phyloP scores from a whole-genome alignment of 306 rosid species.

The Adenanthera pavonina region DNA sequence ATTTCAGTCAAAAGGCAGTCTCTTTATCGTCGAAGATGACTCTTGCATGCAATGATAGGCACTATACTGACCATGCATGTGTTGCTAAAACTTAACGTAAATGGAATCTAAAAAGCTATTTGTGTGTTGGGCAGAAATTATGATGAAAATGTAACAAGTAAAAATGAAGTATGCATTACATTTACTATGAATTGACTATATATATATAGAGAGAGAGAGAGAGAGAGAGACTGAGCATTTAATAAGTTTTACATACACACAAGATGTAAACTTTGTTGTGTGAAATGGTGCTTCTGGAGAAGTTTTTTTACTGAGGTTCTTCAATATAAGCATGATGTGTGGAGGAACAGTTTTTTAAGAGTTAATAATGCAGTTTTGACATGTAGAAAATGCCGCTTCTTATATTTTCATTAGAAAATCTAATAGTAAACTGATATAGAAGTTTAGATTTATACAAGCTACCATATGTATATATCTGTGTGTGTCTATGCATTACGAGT shows the following conservation, averaged over 20 bases:
- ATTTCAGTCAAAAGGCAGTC: slow-evolving; percentile 9
- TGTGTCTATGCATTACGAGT: too few species aligned
- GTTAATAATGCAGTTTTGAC: neutral
- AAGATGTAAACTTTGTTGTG: neutral
- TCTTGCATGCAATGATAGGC: neutral
- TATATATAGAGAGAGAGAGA: too few species aligned
- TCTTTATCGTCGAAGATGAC: slow-evolving; percentile 5
- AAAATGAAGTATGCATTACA: neutral
- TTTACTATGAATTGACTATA: neutral
- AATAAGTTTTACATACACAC: neutral
- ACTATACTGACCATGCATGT: neutral
- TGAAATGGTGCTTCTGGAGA: neutral
- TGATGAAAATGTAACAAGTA: neutral
- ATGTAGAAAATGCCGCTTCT: neutral
- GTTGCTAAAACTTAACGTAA: neutral
- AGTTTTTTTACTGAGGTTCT: neutral
- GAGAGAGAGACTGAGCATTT: neutral
- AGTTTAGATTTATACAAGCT: neutral
- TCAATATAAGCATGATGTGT: neutral
- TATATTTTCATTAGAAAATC: neutral
- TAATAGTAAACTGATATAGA: neutral
- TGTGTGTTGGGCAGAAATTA: neutral
- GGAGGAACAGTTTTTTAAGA: neutral
- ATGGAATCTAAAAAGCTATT: slow-evolving; percentile 8
- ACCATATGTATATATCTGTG: neutral